Evolutionary conservation across 345 rosid species (phyloP), one percentile per base, ranked within the genome.

Genomic region (Bruguiera gymnorhiza): DNA sequence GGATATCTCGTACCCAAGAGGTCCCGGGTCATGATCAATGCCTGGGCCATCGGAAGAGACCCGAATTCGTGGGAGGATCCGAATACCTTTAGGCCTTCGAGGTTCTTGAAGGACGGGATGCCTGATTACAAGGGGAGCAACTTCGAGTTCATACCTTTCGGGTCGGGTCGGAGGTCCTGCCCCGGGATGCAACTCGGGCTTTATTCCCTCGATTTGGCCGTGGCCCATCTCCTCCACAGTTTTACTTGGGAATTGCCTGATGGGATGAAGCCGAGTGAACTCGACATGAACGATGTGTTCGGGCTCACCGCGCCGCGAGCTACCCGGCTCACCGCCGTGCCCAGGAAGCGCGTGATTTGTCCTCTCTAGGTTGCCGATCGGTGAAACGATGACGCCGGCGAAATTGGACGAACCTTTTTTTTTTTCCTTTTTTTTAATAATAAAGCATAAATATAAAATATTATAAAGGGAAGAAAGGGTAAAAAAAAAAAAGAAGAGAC

Each of bases 111-210:
- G 37, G 77, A 80, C 26, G 87, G 85, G 0, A 75, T 86, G 43
- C 89, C 97, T 0, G 97, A 94, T 75, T 91, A 85, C 69, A 91
- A 83, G 71, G 97, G 97, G 8, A 84, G 55, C 64, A 80, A 88
- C 69, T 94, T 91, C 39, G 95, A 91, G 85, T 91, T 91, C 63
- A 81, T 91, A 20, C 97, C 98, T 0, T 94, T 94, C 63, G 98
- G 96, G 71, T 85, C 97, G 21, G 97, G 98, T 63, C 78, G 97
- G 66, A 83, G 95, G 78, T 91, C 96, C 0, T 91, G 98, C 64
- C 97, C 97, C 1, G 97, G 98, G 0, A 94, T 94, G 97, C 91
- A 88, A 37, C 95, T 94, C 2, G 98, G 98, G 65, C 75, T 94
- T 16, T 94, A 94, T 6, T 87, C 88, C 0, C 83, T 91, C 53